Base-by-base conservation (phyloP, 2,329 filamentous ascomycete genomes). In the Mycosphaerella arachidis region DNA sequence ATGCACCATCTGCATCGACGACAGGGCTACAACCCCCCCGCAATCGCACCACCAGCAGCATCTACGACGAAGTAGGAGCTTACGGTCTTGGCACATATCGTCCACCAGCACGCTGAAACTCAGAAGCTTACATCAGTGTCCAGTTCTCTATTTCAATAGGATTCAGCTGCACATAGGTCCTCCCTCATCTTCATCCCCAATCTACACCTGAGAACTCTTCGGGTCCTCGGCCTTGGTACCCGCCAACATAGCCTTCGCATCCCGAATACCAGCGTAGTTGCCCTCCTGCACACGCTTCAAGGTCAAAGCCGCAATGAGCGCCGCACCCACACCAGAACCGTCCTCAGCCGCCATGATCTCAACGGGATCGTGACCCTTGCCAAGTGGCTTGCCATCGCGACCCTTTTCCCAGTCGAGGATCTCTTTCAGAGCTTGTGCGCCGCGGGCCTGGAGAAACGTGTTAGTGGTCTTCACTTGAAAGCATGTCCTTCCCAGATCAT, bases 261-360 rank as follows among this genome's bases (percentile, higher is more conserved):
- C 79, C 54, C 79, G 77, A 65, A 88, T 84, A 67, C 85, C 85
- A 33, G 78, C 79, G 55, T 81, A 65, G 68, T 86, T 84, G 35
- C 85, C 85, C 54, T 81, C 78, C 73, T 84, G 80, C 63, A 84
- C 80, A 60, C 85, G 78, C 78, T 86, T 85, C 61, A 87, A 73
- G 9, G 85, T 88, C 72, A 88, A 71, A 7, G 86, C 86, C 7
- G 94, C 94, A 80, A 99, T 97, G 62, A 99, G 79, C 4, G 94
- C 94, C 48, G 93, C 94, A 67, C 93, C 93, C n/a, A 97, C 94
- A 84, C 93, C 94, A 66, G 89, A 93, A 66, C 94, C 94, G 74
- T 99, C 94, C 78, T 99, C 94, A 62, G 94, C 92, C 51, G 92
- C 88, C 66, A 93, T 77, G 67, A 97, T 86, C 78, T 92, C 88